Evolutionary conservation across 805 yeast genomes (phyloP), one percentile per base, ranked within the genome.

Genomic region (Huiozyma naganishii): DNA sequence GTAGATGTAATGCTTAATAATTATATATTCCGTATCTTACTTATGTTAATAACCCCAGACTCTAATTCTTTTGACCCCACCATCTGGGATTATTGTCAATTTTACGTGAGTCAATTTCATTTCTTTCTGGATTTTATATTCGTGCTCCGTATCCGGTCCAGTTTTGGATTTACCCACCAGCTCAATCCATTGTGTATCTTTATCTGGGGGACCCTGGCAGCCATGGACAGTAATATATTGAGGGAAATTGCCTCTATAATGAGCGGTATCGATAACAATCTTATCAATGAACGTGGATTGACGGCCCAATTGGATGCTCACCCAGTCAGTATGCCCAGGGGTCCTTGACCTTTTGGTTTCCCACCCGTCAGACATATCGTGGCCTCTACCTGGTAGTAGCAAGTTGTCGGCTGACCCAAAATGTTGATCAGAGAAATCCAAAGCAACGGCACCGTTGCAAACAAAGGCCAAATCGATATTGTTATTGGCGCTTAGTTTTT

Each of bases 331-430:
- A 61, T 90, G 97, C 37, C 85, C 88, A 4, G 79, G 76, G 9
- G 68, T 70, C 61, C 97, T 75, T 1, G 96, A 87, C 61, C 98
- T 77, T 54, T 76, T 77, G 27, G 98, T 90, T 62, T 90, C 98
- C 98, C 98, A 90, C 10, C 98, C 98, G 59, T 92, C 97, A 41
- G 92, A 78, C 97, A 90, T 90, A 64, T 90, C 96, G 54, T 73
- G 76, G 42, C 98, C 98, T 48, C 97, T 77, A 11, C 97, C 97
- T 2, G 97, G 97, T 44, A 90, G 69, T 45, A 90, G 67, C 48
- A 90, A 69, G 67, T 90, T 90, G 62, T 85, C 94, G 34, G 89
- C 95, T 38, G 90, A 75, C 34, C 96, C 95, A 58, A 90, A 90
- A 66, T 89, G 97, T 68, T 90, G 95, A 67, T 92, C 96, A 1